A percentile compares a stretch with the other conserved stretches of the same genome.
Evolutionary conservation across 352 stramenopile species (phyloP).

Genomic region (Globisporangium polare): DNA sequence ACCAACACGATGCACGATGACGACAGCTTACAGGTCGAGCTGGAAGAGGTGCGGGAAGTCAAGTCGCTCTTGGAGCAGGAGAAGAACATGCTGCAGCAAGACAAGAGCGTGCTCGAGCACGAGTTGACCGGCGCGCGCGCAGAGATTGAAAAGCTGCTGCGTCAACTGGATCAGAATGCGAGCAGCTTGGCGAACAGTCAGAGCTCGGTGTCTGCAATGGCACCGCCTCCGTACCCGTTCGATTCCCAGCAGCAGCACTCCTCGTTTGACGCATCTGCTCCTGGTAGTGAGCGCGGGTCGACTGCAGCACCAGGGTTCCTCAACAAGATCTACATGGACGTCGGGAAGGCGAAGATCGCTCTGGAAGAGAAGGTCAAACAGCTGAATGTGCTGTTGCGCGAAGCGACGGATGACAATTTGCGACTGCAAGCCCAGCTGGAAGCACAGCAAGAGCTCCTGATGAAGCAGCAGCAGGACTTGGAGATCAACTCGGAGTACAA

Average conservation of each 20-base stretch:
- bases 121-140: slow-evolving; percentile 35
- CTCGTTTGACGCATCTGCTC: slow-evolving; percentile 2
- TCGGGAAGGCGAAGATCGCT: slow-evolving; percentile 72
- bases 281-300: slow-evolving; percentile 9
- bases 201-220: not conserved
- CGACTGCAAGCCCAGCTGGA: slow-evolving; percentile 24
- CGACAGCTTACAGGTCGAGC: slow-evolving; percentile 22
- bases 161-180: slow-evolving; percentile 21
- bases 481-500: not conserved
- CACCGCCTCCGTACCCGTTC: slow-evolving; percentile 11
- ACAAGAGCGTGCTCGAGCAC: slow-evolving; percentile 28
- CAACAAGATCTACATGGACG: slow-evolving; percentile 78
- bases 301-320: slow-evolving; percentile 39
- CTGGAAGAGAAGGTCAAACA: slow-evolving; percentile 71
- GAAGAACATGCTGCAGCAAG: slow-evolving; percentile 17
- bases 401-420: slow-evolving; percentile 48
- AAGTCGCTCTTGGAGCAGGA: slow-evolving; percentile 22
- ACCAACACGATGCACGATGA: slow-evolving; percentile 1
- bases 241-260: slow-evolving; percentile 1
- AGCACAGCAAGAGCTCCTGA: slow-evolving; percentile 1
- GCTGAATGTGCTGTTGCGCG: slow-evolving; percentile 38
- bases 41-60: slow-evolving; percentile 34
- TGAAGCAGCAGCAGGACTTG: slow-evolving; percentile 7
- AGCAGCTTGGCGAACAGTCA: slow-evolving; percentile 3
- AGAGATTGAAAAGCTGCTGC: slow-evolving; percentile 32